These are phyloP conservation scores for Naumovozyma castellii DNA, from an alignment of 805 yeast species.

Conservation along the genomic window DNA sequence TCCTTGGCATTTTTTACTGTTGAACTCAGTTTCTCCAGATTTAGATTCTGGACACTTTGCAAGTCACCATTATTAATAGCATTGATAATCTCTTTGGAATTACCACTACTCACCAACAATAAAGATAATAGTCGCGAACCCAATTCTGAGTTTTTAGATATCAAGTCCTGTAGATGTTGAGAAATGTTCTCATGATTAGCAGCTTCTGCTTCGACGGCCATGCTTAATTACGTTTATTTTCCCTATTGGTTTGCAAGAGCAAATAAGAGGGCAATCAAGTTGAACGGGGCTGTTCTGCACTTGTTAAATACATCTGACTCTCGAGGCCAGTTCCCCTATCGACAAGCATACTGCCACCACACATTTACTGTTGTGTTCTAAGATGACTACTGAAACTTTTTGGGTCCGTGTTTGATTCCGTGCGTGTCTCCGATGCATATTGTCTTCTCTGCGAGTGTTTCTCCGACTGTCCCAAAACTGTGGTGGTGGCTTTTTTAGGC, in stretches of 20 bases:
- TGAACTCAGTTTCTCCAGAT: neutral
- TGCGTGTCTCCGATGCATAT: neutral
- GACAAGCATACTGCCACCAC: no score
- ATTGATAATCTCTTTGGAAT: conserved; percentile 22
- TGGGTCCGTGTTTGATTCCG: neutral
- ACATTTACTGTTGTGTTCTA: no score
- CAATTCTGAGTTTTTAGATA: conserved; percentile 22
- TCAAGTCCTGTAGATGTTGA: conserved; percentile 15
- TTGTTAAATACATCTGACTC: no score
- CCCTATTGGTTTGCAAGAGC: no score
- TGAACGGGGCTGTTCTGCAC: no score
- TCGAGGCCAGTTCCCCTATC: no score
- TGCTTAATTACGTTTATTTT: no score
- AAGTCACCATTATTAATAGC: conserved; percentile 18
- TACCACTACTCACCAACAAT: conserved; percentile 24
- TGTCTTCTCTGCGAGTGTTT: neutral
- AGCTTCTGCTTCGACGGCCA: no score
- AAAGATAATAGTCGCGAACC: conserved; percentile 25
- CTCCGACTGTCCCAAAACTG: neutral
- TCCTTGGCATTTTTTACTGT: neutral
- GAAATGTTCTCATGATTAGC: no score
- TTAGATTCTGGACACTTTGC: neutral
- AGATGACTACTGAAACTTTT: neutral
- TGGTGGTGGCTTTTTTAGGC: neutral
- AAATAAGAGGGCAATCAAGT: no score